Percentiles rank a stretch among this genome's conserved stretches.
Evolutionary conservation across 2,329 filamentous ascomycete species (phyloP).

Genomic region (Monilinia vaccinii-corymbosi): DNA sequence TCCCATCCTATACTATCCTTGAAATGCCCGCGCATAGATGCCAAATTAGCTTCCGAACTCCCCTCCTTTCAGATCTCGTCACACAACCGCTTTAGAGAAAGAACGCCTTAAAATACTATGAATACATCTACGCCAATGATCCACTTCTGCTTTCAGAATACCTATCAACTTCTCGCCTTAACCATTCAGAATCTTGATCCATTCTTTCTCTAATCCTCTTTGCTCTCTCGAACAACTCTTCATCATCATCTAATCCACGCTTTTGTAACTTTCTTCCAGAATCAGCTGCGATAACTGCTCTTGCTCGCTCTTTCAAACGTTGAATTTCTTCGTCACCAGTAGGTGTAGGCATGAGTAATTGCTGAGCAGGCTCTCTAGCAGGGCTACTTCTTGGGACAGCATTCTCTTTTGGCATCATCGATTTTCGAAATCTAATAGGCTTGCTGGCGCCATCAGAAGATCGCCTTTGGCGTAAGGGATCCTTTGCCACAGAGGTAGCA

Average conservation of each 20-base stretch:
- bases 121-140: constrained; percentile 18
- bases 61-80: constrained; percentile 2
- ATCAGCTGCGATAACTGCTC: constrained; percentile 17
- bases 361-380: constrained; percentile 10
- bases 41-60: constrained; percentile 9
- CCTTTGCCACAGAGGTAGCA: constrained; percentile 24
- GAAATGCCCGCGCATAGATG: constrained; percentile 18
- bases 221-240: constrained; percentile 28
- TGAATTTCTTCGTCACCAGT: constrained; percentile 17
- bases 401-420: constrained; percentile 1
- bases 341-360: neutral
- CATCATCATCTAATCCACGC: constrained; percentile 16
- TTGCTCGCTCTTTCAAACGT: constrained; percentile 23
- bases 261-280: constrained; percentile 12
- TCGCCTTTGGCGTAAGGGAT: constrained; percentile 19
- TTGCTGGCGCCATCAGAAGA: constrained; percentile 23
- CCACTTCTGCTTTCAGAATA: constrained; percentile 20
- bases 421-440: constrained; percentile 14
- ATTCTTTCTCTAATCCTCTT: constrained; percentile 29
- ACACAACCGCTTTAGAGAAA: neutral
- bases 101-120: constrained; percentile 12
- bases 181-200: constrained; percentile 29
- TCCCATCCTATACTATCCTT: constrained; percentile 10
- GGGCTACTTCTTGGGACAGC: constrained; percentile 21
- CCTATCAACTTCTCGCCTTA: constrained; percentile 21